Evolutionary conservation across 129 eudicot genomes (phyloP).

Genomic region (Saposhnikovia divaricata): DNA sequence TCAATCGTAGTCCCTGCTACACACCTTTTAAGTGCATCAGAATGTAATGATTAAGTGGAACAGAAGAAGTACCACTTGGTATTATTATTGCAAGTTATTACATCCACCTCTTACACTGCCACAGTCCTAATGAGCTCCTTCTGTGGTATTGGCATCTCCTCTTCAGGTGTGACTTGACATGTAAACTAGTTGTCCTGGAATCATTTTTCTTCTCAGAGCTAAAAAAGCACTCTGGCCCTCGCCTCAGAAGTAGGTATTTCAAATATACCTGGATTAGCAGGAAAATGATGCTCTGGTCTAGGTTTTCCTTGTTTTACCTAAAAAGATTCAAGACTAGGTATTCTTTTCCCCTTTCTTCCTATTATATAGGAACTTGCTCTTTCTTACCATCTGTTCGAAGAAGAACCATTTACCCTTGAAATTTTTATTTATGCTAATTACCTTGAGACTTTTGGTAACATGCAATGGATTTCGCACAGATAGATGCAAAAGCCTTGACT

Average conservation of each 20-base stretch:
- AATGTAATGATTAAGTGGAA: constrained; percentile 76
- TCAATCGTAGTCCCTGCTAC: constrained; percentile 48
- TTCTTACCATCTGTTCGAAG: neutral
- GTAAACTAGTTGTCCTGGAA: constrained; percentile 62
- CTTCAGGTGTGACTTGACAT: constrained; percentile 76
- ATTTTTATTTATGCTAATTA: no score
- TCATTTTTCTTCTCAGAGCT: constrained; percentile 83
- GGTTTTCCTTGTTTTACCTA: constrained; percentile 87
- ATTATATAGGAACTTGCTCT: neutral
- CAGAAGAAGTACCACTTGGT: constrained; percentile 67
- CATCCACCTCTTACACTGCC: constrained; percentile 83
- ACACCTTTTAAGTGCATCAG: constrained; percentile 60
- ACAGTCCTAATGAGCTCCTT: constrained; percentile 68
- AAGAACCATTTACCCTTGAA: neutral
- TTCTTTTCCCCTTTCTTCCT: constrained; percentile 47
- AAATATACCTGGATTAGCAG: constrained; percentile 59
- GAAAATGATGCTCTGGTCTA: constrained; percentile 74
- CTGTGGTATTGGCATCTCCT: constrained; percentile 76
- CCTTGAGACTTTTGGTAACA: neutral
- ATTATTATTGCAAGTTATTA: constrained; percentile 40
- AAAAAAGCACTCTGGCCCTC: constrained; percentile 85
- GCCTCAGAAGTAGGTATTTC: constrained; percentile 65
- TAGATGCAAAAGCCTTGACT: neutral
- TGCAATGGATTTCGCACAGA: neutral
- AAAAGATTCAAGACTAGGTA: constrained; percentile 69